These are phyloP conservation scores for Chaetomidium leptoderma DNA, from an alignment of 495 filamentous ascomycete genomes.

Conservation along the genomic window DNA sequence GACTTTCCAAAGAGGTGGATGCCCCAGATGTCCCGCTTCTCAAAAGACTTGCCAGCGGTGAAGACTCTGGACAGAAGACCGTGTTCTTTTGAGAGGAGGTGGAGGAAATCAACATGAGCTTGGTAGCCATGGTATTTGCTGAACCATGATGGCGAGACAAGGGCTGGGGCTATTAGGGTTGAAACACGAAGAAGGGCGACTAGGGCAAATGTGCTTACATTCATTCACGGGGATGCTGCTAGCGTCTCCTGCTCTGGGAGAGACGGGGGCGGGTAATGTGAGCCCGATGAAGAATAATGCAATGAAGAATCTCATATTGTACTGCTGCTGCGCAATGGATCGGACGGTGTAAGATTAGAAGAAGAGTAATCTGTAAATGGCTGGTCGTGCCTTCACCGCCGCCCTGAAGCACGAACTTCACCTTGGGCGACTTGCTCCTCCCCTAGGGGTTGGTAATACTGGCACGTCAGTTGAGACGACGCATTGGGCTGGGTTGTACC, in stretches of 20 bases:
- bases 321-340: too few relatives aligned
- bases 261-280: neutral
- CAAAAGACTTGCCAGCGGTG: conserved; percentile 47
- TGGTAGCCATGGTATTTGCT: conserved; percentile 39
- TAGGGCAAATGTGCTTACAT: neutral
- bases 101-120: conserved; percentile 49
- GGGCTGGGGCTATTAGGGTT: neutral
- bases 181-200: neutral
- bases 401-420: too few relatives aligned
- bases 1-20: conserved; percentile 56
- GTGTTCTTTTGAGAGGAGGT: conserved; percentile 46
- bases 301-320: neutral
- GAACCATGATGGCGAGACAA: neutral
- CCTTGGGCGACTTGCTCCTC: too few relatives aligned
- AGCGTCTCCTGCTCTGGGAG: neutral
- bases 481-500: too few relatives aligned
- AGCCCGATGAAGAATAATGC: neutral
- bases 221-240: neutral
- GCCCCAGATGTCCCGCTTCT: conserved; percentile 51
- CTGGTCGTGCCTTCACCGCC: too few relatives aligned
- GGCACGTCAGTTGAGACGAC: too few relatives aligned
- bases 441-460: too few relatives aligned
- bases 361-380: too few relatives aligned
- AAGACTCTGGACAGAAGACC: conserved; percentile 49
- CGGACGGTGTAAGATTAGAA: too few relatives aligned